Percentiles rank a stretch among this genome's conserved stretches.
Conservation (phyloP, 1,284 basidiomycete species). For the Sporisorium sorghi region DNA sequence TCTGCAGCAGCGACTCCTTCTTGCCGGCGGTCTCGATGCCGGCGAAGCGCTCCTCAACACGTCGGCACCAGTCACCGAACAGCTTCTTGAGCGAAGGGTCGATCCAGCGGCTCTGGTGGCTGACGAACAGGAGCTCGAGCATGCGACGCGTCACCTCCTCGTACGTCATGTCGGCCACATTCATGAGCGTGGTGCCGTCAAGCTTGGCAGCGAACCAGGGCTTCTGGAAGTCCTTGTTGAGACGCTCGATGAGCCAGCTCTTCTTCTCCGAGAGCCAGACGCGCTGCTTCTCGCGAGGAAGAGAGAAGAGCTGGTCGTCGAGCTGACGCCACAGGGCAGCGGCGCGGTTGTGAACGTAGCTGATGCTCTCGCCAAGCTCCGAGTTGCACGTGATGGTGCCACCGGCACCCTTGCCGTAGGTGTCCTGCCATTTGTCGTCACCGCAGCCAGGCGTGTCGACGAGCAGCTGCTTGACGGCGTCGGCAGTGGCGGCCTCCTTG, state of each 20-base stretch:
- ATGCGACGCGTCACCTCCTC: slow-evolving; percentile 93
- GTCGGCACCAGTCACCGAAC: slow-evolving; percentile 93
- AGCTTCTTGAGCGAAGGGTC: slow-evolving; percentile 93
- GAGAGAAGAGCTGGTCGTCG: slow-evolving; percentile 86
- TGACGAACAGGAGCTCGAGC: slow-evolving; percentile 91
- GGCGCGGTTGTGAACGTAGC: slow-evolving; percentile 88
- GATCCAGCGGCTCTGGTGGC: slow-evolving; percentile 91
- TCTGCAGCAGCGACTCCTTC: slow-evolving; percentile 74
- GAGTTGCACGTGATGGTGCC: slow-evolving; percentile 96
- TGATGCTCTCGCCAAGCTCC: slow-evolving; percentile 97
- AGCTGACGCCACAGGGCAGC: slow-evolving; percentile 99
- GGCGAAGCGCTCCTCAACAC: slow-evolving; percentile 85
- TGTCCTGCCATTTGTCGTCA: slow-evolving; percentile 92
- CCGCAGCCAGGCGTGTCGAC: slow-evolving; percentile 92
- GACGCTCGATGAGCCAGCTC: slow-evolving; percentile 87
- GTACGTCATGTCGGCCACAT: slow-evolving; percentile 96
- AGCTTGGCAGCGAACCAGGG: slow-evolving; percentile 68
- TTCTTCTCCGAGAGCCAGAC: slow-evolving; percentile 88
- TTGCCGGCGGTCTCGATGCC: slow-evolving; percentile 59
- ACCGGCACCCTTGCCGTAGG: slow-evolving; percentile 86
- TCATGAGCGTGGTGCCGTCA: slow-evolving; percentile 76
- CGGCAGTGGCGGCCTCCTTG: slow-evolving; percentile 94
- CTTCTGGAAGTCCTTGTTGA: slow-evolving; percentile 96
- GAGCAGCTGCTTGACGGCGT: slow-evolving; percentile 95
- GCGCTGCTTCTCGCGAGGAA: slow-evolving; percentile 92